Conservation (phyloP, 192 early-diverging fungal genomes). For the Mycoemilia scoparia region DNA sequence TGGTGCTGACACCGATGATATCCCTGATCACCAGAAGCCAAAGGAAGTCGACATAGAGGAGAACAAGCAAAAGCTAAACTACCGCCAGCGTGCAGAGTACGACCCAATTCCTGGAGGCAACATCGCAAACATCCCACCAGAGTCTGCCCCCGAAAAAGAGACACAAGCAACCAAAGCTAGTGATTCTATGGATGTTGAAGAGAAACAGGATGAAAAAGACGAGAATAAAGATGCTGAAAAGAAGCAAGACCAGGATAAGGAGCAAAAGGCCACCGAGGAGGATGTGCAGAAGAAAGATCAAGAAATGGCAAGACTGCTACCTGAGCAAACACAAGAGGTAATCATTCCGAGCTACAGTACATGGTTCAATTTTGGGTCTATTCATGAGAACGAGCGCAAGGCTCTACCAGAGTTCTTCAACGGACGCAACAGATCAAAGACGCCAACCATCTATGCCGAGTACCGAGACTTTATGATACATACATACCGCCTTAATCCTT, state of each 20-base stretch:
- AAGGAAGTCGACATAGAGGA: conserved; percentile 1
- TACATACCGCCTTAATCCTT: conserved; percentile 84
- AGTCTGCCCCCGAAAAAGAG: conserved; percentile 4
- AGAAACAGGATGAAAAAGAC: conserved; percentile 2
- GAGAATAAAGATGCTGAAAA: conserved; percentile 18
- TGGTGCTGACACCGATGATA: conserved; percentile 10
- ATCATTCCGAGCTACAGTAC: conserved; percentile 76
- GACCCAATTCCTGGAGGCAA: conserved; percentile 3
- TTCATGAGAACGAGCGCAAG: conserved; percentile 75
- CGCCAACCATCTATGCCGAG: conserved; percentile 79
- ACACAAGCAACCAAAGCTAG: background rate
- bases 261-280: conserved; percentile 33
- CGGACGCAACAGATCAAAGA: conserved; percentile 79
- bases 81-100: conserved; percentile 1
- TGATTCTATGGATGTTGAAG: background rate
- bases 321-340: conserved; percentile 50
- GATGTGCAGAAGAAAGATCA: too few species aligned
- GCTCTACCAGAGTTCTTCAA: conserved; percentile 96
- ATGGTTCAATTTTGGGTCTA: conserved; percentile 69
- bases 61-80: too few species aligned
- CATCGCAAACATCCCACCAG: background rate
- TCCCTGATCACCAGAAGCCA: conserved; percentile 13
- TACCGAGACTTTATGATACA: conserved; percentile 98
- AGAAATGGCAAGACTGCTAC: conserved; percentile 44
- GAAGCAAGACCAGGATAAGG: conserved; percentile 2